These are phyloP conservation scores for Phytophthora citricola DNA, from an alignment of 352 stramenopile genomes.

Conservation along the genomic window DNA sequence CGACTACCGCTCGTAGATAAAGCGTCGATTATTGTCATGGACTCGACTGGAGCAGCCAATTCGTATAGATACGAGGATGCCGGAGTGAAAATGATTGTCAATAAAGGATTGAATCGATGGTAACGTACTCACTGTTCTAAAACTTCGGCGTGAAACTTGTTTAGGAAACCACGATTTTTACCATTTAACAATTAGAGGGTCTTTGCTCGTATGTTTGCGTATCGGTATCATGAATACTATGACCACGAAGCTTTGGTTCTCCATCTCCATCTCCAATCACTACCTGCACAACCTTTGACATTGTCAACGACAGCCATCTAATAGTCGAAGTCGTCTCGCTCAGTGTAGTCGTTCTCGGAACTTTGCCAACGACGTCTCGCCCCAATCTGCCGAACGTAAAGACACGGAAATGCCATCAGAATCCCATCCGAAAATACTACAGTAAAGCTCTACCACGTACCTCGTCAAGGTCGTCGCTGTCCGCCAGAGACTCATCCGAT, in stretches of 20 bases:
- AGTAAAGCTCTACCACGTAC: constrained; percentile 19
- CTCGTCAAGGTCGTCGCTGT: constrained; percentile 48
- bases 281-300: neutral
- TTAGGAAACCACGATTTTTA: too few species aligned
- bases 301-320: constrained; percentile 2
- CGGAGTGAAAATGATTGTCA: constrained; percentile 16
- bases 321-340: constrained; percentile 41
- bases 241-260: too few species aligned
- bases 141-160: too few species aligned
- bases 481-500: constrained; percentile 42
- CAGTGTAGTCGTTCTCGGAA: constrained; percentile 34
- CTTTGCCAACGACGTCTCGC: constrained; percentile 23
- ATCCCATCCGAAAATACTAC: constrained; percentile 8
- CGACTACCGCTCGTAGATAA: constrained; percentile 96
- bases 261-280: too few species aligned
- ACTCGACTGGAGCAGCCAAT: constrained; percentile 13
- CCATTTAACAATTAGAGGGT: too few species aligned
- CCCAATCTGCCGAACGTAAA: constrained; percentile 36
- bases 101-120: neutral
- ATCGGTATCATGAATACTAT: too few species aligned
- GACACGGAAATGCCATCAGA: constrained; percentile 14
- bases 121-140: too few species aligned
- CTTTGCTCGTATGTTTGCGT: too few species aligned
- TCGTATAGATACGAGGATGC: constrained; percentile 6
- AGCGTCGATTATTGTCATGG: constrained; percentile 9